Conservation (phyloP, 1,284 basidiomycete genomes). For the Agroathelia rolfsii region DNA sequence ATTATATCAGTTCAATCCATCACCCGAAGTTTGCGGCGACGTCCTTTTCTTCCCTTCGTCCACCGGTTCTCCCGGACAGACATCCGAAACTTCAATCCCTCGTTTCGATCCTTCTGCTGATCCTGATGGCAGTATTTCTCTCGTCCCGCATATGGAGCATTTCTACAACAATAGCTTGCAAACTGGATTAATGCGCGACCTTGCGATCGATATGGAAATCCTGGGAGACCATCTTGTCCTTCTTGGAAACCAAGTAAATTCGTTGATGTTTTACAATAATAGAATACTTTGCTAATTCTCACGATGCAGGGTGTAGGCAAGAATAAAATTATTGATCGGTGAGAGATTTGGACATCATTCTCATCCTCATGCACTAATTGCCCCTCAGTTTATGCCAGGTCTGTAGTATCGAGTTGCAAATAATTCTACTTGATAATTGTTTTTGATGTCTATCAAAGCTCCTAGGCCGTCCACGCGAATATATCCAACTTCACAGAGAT, state of each 20-base stretch:
- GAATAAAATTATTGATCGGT: constrained; percentile 60
- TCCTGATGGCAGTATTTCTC: constrained; percentile 39
- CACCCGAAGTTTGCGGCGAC: constrained; percentile 28
- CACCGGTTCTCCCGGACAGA: constrained; percentile 22
- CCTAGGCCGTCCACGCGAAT: constrained; percentile 52
- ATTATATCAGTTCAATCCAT: constrained; percentile 36
- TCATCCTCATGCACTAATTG: background rate
- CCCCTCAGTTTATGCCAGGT: constrained; percentile 41
- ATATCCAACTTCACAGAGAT: constrained; percentile 58
- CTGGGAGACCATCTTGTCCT: constrained; percentile 53
- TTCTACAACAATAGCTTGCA: constrained; percentile 63
- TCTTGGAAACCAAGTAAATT: constrained; percentile 51
- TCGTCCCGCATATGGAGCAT: constrained; percentile 57
- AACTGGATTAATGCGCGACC: constrained; percentile 52
- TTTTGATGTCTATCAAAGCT: constrained; percentile 25
- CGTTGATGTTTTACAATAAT: background rate
- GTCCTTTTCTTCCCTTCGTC: constrained; percentile 37
- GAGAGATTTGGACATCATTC: constrained; percentile 12
- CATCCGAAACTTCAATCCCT: constrained; percentile 32
- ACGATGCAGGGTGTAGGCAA: constrained; percentile 47
- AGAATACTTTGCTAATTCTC: background rate
- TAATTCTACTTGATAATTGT: background rate
- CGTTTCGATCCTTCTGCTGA: constrained; percentile 39
- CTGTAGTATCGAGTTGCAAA: constrained; percentile 5
- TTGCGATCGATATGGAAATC: constrained; percentile 50